Evolutionary conservation across 306 rosid genomes (phyloP).

Genomic region (Ochetophila trinervis): DNA sequence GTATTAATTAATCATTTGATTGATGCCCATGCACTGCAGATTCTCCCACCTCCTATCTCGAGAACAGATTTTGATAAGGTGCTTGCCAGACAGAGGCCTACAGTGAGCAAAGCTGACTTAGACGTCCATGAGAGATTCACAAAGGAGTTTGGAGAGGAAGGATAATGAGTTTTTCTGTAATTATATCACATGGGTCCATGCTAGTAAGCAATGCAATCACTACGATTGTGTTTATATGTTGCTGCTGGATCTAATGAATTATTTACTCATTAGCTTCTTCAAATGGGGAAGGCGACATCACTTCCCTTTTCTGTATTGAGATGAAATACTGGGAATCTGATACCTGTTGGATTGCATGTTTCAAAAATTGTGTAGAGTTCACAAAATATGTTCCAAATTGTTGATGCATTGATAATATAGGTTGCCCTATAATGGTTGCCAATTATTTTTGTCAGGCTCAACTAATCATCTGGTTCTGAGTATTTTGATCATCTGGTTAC

Average conservation of each 20-base stretch:
- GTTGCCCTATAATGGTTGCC: conserved; percentile 12
- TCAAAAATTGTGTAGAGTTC: conserved; percentile 45
- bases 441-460: not conserved
- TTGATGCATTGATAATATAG: conserved; percentile 21
- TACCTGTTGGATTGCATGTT: conserved; percentile 33
- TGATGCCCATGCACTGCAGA: conserved; percentile 45
- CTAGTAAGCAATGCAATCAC: conserved; percentile 26
- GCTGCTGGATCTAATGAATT: conserved; percentile 45
- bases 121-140: conserved; percentile 94
- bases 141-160: conserved; percentile 98
- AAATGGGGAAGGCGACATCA: conserved; percentile 39
- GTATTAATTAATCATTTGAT: not conserved
- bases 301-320: conserved; percentile 39
- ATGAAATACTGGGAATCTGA: conserved; percentile 30
- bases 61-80: conserved; percentile 94
- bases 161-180: conserved; percentile 47
- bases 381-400: conserved; percentile 22
- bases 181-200: conserved; percentile 37
- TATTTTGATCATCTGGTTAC: too few relatives aligned
- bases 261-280: conserved; percentile 24
- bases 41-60: conserved; percentile 90
- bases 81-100: conserved; percentile 94
- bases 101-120: conserved; percentile 90
- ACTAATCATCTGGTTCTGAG: not conserved
- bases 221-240: conserved; percentile 35